Percentiles rank a stretch among this genome's conserved stretches.
These are phyloP conservation scores for Zygotorulaspora florentina DNA, from an alignment of 805 yeast species.

Conservation along the genomic window DNA sequence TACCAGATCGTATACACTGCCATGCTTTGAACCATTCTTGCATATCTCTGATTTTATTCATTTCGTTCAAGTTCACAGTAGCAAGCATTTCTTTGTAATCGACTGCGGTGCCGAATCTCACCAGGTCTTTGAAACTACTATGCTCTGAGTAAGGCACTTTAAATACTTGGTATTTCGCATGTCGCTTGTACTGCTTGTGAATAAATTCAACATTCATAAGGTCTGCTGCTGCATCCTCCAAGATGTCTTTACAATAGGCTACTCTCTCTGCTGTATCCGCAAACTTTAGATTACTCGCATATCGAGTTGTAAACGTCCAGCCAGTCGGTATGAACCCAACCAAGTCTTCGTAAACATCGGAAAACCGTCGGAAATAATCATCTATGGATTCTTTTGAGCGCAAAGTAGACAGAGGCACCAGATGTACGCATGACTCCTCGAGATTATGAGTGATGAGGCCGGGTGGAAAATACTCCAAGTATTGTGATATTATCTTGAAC, in stretches of 20 bases:
- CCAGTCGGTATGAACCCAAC: constrained; percentile 88
- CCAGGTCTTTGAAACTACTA: constrained; percentile 79
- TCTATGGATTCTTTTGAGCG: constrained; percentile 35
- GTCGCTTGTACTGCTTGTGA: constrained; percentile 32
- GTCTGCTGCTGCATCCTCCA: constrained; percentile 13
- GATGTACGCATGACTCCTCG: constrained; percentile 54
- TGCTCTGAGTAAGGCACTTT: constrained; percentile 90
- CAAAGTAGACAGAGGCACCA: constrained; percentile 63
- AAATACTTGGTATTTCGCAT: constrained; percentile 45
- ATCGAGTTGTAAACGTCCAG: constrained; percentile 58
- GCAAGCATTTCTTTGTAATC: constrained; percentile 59
- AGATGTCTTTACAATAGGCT: constrained; percentile 14
- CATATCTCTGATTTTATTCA: constrained; percentile 29
- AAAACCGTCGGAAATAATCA: constrained; percentile 21
- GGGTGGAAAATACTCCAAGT: constrained; percentile 47
- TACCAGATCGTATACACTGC: constrained; percentile 16
- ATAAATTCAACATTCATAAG: constrained; percentile 18
- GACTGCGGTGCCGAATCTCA: constrained; percentile 55
- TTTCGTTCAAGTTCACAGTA: constrained; percentile 56
- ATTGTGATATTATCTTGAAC: constrained; percentile 45
- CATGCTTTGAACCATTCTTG: constrained; percentile 37
- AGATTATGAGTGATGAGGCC: constrained; percentile 42
- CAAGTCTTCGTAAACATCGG: constrained; percentile 34
- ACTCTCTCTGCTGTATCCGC: constrained; percentile 16
- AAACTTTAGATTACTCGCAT: constrained; percentile 13